phyloP scores from a whole-genome alignment of 768 basidiomycete genomes.

The Tylopilus subfusipes region DNA sequence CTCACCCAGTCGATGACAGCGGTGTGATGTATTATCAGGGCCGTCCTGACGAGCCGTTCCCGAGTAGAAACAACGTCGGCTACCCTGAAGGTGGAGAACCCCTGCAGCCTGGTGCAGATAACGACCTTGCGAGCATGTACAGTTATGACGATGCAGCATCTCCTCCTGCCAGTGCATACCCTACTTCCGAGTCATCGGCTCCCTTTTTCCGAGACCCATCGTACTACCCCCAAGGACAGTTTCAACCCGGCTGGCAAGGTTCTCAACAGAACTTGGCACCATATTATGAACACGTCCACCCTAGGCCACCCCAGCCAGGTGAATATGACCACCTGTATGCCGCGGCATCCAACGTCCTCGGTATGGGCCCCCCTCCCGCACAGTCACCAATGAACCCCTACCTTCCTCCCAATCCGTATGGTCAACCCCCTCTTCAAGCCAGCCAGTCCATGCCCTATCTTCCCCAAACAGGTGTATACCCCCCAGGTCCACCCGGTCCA shows the following conservation, averaged over 20 bases:
- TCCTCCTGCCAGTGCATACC: conserved; percentile 30
- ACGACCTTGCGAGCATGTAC: conserved; percentile 36
- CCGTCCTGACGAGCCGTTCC: conserved; percentile 9
- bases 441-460: conserved; percentile 34
- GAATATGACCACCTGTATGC: conserved; percentile 62
- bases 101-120: conserved; percentile 29
- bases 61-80: conserved; percentile 27
- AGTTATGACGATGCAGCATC: conserved; percentile 38
- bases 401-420: conserved; percentile 21
- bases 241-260: conserved; percentile 29
- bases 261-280: conserved; percentile 22
- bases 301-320: conserved; percentile 29
- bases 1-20: conserved; percentile 34
- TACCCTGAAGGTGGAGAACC: conserved; percentile 25
- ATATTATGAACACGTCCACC: conserved; percentile 17
- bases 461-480: conserved; percentile 28
- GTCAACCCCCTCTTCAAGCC: conserved; percentile 22
- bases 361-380: conserved; percentile 59
- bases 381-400: conserved; percentile 20
- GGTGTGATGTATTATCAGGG: conserved; percentile 13
- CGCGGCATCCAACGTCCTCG: conserved; percentile 78
- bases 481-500: conserved; percentile 18
- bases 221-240: conserved; percentile 18
- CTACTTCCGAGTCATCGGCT: conserved; percentile 22
- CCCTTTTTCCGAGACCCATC: conserved; percentile 20